phyloP scores from a whole-genome alignment of 495 filamentous ascomycete genomes.

The Penicillium subrubescens region DNA sequence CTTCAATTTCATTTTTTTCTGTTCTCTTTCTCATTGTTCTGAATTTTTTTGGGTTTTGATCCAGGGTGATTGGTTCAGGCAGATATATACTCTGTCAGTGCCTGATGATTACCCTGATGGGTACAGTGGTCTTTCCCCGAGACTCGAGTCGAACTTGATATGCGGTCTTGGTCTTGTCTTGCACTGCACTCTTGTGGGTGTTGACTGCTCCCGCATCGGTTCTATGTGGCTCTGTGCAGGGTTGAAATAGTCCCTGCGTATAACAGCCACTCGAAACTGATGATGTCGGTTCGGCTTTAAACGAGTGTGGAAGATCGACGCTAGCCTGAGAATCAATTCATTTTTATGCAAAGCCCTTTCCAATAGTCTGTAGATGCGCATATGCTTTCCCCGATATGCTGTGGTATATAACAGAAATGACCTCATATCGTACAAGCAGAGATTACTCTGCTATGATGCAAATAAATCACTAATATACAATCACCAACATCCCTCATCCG shows the following conservation, averaged over 20 bases:
- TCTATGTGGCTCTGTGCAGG: conserved; percentile 7
- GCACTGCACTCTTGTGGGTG: conserved; percentile 18
- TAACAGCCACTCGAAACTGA: not conserved
- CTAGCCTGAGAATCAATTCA: conserved; percentile 27
- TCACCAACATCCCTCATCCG: not conserved
- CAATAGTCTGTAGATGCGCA: not conserved
- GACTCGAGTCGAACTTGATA: conserved; percentile 23
- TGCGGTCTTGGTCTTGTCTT: conserved; percentile 18
- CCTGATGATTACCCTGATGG: conserved; percentile 19
- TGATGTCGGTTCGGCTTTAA: conserved; percentile 17
- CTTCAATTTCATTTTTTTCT: conserved; percentile 18
- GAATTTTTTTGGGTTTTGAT: conserved; percentile 31
- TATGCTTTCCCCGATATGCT: not conserved
- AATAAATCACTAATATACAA: not conserved
- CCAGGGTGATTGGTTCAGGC: conserved; percentile 28
- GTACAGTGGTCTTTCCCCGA: conserved; percentile 25
- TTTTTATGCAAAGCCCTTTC: conserved; percentile 16
- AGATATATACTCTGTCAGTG: conserved; percentile 19
- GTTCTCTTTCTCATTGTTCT: conserved; percentile 22
- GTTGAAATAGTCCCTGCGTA: conserved; percentile 30
- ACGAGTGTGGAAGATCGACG: conserved; percentile 24
- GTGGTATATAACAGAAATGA: not conserved
- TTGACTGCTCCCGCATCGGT: conserved; percentile 14
- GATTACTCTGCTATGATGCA: conserved; percentile 1
- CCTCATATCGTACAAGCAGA: conserved; percentile 2